phyloP scores from a whole-genome alignment of 768 basidiomycete species.

The Amyloporia xantha region DNA sequence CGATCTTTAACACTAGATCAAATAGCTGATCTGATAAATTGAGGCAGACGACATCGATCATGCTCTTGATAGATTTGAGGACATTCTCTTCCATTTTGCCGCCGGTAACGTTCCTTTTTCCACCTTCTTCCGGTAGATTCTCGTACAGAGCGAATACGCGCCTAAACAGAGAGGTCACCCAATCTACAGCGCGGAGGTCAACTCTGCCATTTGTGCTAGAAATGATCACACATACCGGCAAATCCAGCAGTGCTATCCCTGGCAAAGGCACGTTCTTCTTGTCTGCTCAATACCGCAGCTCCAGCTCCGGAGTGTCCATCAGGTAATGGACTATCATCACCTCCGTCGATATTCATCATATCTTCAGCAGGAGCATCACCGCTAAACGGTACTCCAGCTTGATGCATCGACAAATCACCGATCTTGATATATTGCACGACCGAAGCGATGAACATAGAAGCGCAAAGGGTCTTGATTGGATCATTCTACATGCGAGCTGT shows the following conservation, averaged over 20 bases:
- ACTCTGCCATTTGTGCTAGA: not conserved
- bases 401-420: slow-evolving; percentile 63
- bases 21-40: slow-evolving; percentile 77
- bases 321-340: slow-evolving; percentile 42
- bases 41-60: slow-evolving; percentile 74
- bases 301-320: slow-evolving; percentile 40
- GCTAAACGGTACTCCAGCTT: slow-evolving; percentile 48
- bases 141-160: slow-evolving; percentile 80
- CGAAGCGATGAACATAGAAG: slow-evolving; percentile 72
- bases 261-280: slow-evolving; percentile 67
- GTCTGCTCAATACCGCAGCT: slow-evolving; percentile 40
- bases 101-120: slow-evolving; percentile 76
- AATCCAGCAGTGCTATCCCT: slow-evolving; percentile 75
- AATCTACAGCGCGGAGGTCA: slow-evolving; percentile 43
- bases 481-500: slow-evolving; percentile 49
- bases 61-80: slow-evolving; percentile 71
- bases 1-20: slow-evolving; percentile 77
- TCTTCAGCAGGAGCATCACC: slow-evolving; percentile 48
- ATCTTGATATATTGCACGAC: slow-evolving; percentile 72
- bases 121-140: slow-evolving; percentile 93
- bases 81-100: slow-evolving; percentile 79
- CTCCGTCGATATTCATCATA: slow-evolving; percentile 47
- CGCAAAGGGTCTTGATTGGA: slow-evolving; percentile 71
- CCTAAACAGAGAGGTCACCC: slow-evolving; percentile 73
- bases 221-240: slow-evolving; percentile 43